Evolutionary conservation across 202 grass and related monocot genomes (phyloP).

Genomic region (Dendrocalamus latiflorus): DNA sequence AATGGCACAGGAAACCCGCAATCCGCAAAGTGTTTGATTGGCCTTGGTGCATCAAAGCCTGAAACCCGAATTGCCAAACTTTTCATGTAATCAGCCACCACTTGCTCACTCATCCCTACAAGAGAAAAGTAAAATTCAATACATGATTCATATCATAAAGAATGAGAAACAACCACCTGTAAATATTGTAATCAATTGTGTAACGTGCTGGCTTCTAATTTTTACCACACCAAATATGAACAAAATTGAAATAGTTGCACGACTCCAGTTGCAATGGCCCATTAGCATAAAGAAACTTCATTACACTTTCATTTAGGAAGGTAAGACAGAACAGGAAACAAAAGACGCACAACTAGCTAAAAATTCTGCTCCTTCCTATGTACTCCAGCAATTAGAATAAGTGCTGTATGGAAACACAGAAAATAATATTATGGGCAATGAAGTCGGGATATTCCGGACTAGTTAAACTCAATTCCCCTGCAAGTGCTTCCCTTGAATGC

Average conservation of each 20-base stretch:
- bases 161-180: constrained; percentile 7
- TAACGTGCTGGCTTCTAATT: background rate
- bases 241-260: background rate
- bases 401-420: background rate
- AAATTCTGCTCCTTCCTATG: background rate
- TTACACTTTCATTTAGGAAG: background rate
- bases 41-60: constrained; percentile 83
- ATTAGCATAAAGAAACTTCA: background rate
- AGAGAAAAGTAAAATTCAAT: constrained; percentile 17
- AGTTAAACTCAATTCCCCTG: background rate
- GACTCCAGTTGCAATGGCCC: background rate
- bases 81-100: constrained; percentile 81
- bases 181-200: background rate
- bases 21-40: constrained; percentile 80
- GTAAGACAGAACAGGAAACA: background rate
- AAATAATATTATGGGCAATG: background rate
- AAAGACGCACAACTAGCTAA: background rate
- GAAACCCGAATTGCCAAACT: constrained; percentile 82
- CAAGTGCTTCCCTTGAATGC: background rate
- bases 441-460: background rate
- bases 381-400: background rate
- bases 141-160: constrained; percentile 11
- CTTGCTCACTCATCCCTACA: constrained; percentile 79
- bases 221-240: background rate
- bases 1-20: constrained; percentile 72